A percentile compares a stretch with the other conserved stretches of the same genome.
phyloP scores from a whole-genome alignment of 1,284 basidiomycete species.

The Ganoderma leucocontextum region DNA sequence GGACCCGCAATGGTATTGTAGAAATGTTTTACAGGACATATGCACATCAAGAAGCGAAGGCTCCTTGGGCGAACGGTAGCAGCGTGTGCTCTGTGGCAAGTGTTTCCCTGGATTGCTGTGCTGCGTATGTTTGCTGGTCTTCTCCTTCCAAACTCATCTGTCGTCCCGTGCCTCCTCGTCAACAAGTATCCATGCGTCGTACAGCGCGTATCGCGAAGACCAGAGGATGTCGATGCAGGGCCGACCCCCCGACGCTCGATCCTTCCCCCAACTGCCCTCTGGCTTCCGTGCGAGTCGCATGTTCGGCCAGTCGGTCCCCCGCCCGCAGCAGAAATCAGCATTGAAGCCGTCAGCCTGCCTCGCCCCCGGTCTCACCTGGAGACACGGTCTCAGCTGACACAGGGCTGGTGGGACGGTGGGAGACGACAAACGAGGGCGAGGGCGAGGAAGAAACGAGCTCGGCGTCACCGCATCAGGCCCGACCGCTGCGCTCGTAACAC shows the following conservation, averaged over 20 bases:
- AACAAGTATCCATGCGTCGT: not conserved
- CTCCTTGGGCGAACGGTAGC: conserved; percentile 7
- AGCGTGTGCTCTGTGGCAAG: conserved; percentile 8
- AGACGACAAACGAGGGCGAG: not conserved
- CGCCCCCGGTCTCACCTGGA: not conserved
- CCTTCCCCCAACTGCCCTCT: not conserved
- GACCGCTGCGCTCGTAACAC: conserved; percentile 1
- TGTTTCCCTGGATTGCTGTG: conserved; percentile 9
- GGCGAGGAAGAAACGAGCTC: not conserved
- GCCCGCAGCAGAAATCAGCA: conserved; percentile 4
- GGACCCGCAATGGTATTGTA: not conserved
- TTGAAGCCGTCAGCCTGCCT: conserved; percentile 6
- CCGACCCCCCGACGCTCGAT: conserved; percentile 2
- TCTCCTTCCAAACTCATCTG: conserved; percentile 2
- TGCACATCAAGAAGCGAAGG: conserved; percentile 15
- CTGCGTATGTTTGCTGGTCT: not conserved
- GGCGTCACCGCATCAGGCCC: not conserved
- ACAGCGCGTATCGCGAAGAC: not conserved
- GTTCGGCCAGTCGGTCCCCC: not conserved
- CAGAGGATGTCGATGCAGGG: not conserved
- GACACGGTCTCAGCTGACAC: not conserved
- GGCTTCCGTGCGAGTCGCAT: not conserved
- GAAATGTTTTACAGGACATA: conserved; percentile 5
- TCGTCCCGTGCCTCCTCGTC: not conserved
- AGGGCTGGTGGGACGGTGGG: not conserved